These are phyloP conservation scores for Solanum rostratum DNA, from an alignment of 257 asterid species.

Conservation along the genomic window DNA sequence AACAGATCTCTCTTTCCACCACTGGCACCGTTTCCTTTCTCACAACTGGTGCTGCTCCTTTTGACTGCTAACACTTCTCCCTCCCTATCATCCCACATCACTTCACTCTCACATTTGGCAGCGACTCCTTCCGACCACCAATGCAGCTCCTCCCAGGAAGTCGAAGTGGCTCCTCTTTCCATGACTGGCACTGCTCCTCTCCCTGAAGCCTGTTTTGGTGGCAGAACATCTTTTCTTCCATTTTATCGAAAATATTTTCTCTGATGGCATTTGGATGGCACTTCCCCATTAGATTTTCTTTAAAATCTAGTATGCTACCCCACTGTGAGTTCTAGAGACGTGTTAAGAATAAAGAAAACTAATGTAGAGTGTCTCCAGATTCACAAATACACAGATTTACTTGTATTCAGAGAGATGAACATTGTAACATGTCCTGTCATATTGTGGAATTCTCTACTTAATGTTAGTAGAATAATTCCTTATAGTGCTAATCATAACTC, in stretches of 20 bases:
- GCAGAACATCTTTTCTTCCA: neutral
- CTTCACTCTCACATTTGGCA: neutral
- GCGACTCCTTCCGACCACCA: neutral
- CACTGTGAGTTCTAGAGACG: neutral
- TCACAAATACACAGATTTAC: neutral
- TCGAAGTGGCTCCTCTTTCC: neutral
- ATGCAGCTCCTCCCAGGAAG: neutral
- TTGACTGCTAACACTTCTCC: neutral
- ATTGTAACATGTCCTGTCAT: neutral
- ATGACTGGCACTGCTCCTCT: neutral
- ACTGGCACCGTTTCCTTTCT: neutral
- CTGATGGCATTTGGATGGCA: neutral
- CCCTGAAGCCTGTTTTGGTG: neutral
- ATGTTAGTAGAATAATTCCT: neutral
- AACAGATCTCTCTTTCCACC: neutral
- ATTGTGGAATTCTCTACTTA: neutral
- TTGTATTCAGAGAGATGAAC: neutral
- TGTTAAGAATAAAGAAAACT: neutral
- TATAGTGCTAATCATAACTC: neutral
- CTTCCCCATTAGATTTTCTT: neutral
- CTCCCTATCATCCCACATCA: neutral
- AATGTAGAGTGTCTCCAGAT: neutral
- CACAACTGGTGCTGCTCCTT: neutral
- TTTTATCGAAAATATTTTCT: neutral
- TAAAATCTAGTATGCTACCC: neutral